phyloP scores from a whole-genome alignment of 371 early-diverging fungal species.

The Dentiscutata heterogama region DNA sequence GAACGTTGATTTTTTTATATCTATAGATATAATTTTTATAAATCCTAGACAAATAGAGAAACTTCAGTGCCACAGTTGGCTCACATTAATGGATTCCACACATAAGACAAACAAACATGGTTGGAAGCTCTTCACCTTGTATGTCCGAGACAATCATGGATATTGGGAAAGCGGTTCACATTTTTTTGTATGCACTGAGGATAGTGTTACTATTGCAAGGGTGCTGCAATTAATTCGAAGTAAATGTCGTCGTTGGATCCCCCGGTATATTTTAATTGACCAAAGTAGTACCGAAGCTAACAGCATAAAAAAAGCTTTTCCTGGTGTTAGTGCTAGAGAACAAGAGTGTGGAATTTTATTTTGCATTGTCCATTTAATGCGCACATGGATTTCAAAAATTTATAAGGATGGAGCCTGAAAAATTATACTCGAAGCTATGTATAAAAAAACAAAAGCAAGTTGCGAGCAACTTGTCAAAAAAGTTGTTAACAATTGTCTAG shows the following conservation, averaged over 20 bases:
- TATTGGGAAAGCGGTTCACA: conserved; percentile 45
- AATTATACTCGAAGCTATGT: conserved; percentile 37
- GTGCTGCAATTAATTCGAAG: neutral
- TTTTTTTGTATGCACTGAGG: neutral
- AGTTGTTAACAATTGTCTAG: too few relatives aligned
- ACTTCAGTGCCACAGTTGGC: conserved; percentile 18
- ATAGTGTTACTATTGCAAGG: neutral
- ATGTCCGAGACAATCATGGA: conserved; percentile 34
- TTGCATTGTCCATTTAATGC: conserved; percentile 40
- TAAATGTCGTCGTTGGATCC: conserved; percentile 27
- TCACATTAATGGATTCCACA: too few relatives aligned
- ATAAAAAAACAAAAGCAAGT: neutral
- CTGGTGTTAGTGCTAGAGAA: neutral
- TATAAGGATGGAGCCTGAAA: conserved; percentile 1
- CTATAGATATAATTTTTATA: conserved; percentile 23
- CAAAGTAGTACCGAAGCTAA: conserved; percentile 21
- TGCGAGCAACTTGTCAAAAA: neutral
- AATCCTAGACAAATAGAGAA: conserved; percentile 37
- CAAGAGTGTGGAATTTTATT: conserved; percentile 44
- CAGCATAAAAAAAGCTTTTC: conserved; percentile 43
- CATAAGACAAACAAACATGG: conserved; percentile 24
- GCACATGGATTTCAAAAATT: conserved; percentile 46
- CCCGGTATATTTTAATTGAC: conserved; percentile 43
- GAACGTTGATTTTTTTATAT: too few relatives aligned
- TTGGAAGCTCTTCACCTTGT: conserved; percentile 44